phyloP scores from a whole-genome alignment of 2,329 filamentous ascomycete genomes.

The Beauveria sp. region DNA sequence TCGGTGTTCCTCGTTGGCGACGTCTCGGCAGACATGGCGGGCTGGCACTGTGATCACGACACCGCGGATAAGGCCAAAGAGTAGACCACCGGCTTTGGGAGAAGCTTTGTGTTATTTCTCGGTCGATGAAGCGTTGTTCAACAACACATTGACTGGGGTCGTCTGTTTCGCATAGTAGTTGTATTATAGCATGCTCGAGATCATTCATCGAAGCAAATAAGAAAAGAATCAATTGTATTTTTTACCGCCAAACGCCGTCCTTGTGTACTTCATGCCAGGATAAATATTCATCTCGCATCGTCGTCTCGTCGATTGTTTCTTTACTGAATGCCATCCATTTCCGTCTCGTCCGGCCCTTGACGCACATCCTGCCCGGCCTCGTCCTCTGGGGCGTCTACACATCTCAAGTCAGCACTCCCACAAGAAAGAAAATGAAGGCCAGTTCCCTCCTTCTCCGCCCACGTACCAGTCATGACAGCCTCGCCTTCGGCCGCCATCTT shows the following conservation, averaged over 20 bases:
- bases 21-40: no score
- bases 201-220: not conserved
- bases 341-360: slow-evolving; percentile 19
- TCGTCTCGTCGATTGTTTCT: not conserved
- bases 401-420: slow-evolving; percentile 1
- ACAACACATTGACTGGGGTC: no score
- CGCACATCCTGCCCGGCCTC: not conserved
- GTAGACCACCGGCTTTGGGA: no score
- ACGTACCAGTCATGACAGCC: slow-evolving; percentile 39
- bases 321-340: slow-evolving; percentile 19
- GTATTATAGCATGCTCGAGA: no score
- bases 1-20: no score
- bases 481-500: slow-evolving; percentile 43
- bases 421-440: no score
- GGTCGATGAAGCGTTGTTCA: no score
- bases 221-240: not conserved
- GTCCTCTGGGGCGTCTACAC: slow-evolving; percentile 16
- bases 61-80: no score
- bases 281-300: not conserved
- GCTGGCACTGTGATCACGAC: no score
- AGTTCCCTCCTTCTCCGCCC: no score
- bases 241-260: not conserved
- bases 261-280: not conserved
- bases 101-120: no score
- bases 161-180: no score